A percentile compares a stretch with the other conserved stretches of the same genome.
These are phyloP conservation scores for Volutella citrinella DNA, from an alignment of 2,329 filamentous ascomycete species.

Conservation along the genomic window DNA sequence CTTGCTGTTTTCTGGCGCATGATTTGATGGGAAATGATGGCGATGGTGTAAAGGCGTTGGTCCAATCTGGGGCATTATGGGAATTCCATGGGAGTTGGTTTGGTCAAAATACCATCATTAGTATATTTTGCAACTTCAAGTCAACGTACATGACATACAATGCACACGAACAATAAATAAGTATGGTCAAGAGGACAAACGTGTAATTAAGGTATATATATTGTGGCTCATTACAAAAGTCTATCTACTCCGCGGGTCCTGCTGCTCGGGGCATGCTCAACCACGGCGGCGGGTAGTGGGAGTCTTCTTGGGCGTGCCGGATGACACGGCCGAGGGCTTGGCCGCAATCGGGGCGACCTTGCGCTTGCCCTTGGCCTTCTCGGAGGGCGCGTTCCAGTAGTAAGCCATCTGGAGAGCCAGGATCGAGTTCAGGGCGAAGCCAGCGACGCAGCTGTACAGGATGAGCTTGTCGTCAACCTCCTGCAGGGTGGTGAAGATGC, in stretches of 20 bases:
- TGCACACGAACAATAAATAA: too few relatives aligned
- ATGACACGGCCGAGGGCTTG: slow-evolving; percentile 26
- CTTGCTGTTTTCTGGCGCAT: too few relatives aligned
- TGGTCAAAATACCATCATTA: neutral
- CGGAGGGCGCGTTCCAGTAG: slow-evolving; percentile 80
- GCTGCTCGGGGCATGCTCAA: too few relatives aligned
- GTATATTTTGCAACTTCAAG: neutral
- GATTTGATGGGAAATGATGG: neutral
- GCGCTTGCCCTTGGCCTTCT: slow-evolving; percentile 43
- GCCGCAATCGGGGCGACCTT: slow-evolving; percentile 30
- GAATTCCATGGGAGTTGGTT: too few relatives aligned
- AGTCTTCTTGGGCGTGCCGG: slow-evolving; percentile 35
- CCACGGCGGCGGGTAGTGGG: slow-evolving; percentile 44
- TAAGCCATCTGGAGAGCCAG: slow-evolving; percentile 89
- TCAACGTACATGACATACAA: neutral
- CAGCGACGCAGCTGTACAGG: slow-evolving; percentile 89
- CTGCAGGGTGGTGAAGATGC: slow-evolving; percentile 96
- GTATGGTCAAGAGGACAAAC: too few relatives aligned
- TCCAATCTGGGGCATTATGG: too few relatives aligned
- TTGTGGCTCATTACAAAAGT: slow-evolving; percentile 12
- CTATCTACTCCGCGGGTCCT: too few relatives aligned
- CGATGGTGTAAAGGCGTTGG: neutral
- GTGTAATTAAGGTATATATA: slow-evolving; percentile 10
- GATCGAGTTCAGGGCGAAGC: slow-evolving; percentile 84
- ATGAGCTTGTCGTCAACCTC: slow-evolving; percentile 97